Conservation (phyloP, 805 yeast species). For the Ogataea corticis region DNA sequence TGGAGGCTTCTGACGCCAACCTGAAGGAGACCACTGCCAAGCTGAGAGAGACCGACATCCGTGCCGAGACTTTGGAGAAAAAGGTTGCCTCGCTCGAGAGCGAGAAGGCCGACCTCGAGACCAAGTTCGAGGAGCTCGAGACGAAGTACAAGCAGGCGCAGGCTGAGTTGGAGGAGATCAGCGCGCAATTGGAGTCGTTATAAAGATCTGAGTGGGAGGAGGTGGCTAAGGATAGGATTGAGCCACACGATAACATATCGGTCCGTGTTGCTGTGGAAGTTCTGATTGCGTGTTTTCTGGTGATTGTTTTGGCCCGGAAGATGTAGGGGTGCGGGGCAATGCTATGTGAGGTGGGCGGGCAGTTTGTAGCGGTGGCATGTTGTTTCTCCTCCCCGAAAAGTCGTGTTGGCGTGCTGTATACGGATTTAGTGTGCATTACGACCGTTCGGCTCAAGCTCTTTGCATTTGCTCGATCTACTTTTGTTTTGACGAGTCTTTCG, state of each 20-base stretch:
- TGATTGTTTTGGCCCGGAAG: constrained; percentile 21
- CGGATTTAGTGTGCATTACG: too few species aligned
- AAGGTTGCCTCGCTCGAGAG: constrained; percentile 88
- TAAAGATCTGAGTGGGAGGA: constrained; percentile 27
- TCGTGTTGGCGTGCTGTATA: too few species aligned
- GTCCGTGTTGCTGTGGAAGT: constrained; percentile 10
- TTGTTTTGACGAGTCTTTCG: background rate
- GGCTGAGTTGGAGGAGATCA: constrained; percentile 94
- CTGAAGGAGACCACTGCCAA: constrained; percentile 91
- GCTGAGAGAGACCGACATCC: constrained; percentile 92
- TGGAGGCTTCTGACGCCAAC: constrained; percentile 87
- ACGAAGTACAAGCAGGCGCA: constrained; percentile 81
- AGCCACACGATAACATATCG: constrained; percentile 1
- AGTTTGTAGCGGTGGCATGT: background rate
- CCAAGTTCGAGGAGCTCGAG: constrained; percentile 84
- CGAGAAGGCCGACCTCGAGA: constrained; percentile 90
- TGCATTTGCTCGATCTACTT: background rate
- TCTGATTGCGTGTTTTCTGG: constrained; percentile 17
- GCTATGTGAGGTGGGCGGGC: too few species aligned
- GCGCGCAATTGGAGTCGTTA: constrained; percentile 87
- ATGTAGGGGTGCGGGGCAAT: constrained; percentile 8
- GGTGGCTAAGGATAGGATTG: background rate
- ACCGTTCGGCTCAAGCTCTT: too few species aligned
- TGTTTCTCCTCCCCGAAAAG: background rate
- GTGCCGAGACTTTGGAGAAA: constrained; percentile 94